Percentiles rank a stretch among this genome's conserved stretches.
These are phyloP conservation scores for Pythium aphanidermatum DNA, from an alignment of 352 stramenopile genomes.

Conservation along the genomic window DNA sequence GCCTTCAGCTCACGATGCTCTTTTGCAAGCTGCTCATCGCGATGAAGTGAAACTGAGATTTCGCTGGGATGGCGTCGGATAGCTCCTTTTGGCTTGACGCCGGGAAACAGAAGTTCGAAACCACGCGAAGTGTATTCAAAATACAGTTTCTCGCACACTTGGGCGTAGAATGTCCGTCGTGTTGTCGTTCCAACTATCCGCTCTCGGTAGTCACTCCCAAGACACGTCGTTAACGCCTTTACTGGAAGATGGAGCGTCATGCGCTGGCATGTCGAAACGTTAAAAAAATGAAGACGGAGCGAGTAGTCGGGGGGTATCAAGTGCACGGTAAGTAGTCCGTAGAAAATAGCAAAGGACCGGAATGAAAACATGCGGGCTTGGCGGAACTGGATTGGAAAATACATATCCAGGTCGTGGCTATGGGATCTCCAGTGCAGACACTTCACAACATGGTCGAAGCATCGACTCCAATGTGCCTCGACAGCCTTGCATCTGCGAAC, in stretches of 20 bases:
- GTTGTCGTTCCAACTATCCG: slow-evolving; percentile 9
- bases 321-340: slow-evolving; percentile 23
- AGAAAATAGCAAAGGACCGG: slow-evolving; percentile 27
- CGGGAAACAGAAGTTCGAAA: slow-evolving; percentile 37
- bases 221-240: slow-evolving; percentile 7
- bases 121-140: slow-evolving; percentile 37
- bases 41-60: slow-evolving; percentile 8
- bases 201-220: slow-evolving; percentile 10
- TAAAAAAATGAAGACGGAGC: slow-evolving; percentile 21
- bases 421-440: slow-evolving; percentile 26
- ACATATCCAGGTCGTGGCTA: slow-evolving; percentile 7
- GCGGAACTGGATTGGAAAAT: slow-evolving; percentile 28
- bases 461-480: slow-evolving; percentile 19
- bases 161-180: slow-evolving; percentile 10
- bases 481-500: slow-evolving; percentile 22
- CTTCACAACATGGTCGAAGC: slow-evolving; percentile 10
- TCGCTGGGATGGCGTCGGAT: slow-evolving; percentile 26
- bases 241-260: slow-evolving; percentile 10
- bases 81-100: slow-evolving; percentile 23
- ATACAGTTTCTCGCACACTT: slow-evolving; percentile 32
- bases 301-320: slow-evolving; percentile 21
- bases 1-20: slow-evolving; percentile 3
- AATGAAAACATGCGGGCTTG: slow-evolving; percentile 27
- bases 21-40: slow-evolving; percentile 2
- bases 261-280: slow-evolving; percentile 6